Evolutionary conservation across 495 filamentous ascomycete species (phyloP).

Genomic region (Penicillium turbatum): DNA sequence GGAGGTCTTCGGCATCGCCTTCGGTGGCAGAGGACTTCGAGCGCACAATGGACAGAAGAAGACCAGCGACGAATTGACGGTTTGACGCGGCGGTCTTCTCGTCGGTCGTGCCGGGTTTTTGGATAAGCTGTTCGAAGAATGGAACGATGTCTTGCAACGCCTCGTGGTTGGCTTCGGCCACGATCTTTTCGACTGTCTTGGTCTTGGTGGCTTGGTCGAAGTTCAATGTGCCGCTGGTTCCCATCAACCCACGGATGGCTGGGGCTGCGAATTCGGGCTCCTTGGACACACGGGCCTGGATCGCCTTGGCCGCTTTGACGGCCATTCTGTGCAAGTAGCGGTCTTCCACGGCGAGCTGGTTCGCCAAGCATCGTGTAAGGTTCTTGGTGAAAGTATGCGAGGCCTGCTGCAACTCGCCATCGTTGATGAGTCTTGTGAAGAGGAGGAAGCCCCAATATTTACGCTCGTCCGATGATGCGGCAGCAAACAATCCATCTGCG

Average conservation of each 20-base stretch:
- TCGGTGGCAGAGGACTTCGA: conserved; percentile 35
- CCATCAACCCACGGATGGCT: conserved; percentile 62
- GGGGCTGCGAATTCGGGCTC: conserved; percentile 56
- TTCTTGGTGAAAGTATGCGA: conserved; percentile 71
- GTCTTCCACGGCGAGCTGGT: conserved; percentile 79
- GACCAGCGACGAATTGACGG: conserved; percentile 46
- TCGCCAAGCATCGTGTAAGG: conserved; percentile 75
- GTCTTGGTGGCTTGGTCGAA: conserved; percentile 87
- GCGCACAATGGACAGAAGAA: conserved; percentile 44
- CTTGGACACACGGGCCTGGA: conserved; percentile 61
- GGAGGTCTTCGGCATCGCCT: conserved; percentile 27
- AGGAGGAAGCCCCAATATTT: conserved; percentile 90
- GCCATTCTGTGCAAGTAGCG: conserved; percentile 82
- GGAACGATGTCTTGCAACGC: conserved; percentile 40
- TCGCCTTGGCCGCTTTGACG: conserved; percentile 61
- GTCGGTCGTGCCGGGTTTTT: conserved; percentile 36
- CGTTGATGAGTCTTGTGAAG: conserved; percentile 65
- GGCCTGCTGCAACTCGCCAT: conserved; percentile 43
- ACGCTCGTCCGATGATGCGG: conserved; percentile 74
- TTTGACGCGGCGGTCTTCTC: conserved; percentile 42
- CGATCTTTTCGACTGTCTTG: conserved; percentile 76
- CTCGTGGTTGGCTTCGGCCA: conserved; percentile 56
- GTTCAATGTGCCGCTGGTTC: conserved; percentile 63
- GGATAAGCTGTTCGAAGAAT: conserved; percentile 39
- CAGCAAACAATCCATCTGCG: conserved; percentile 73